phyloP scores from a whole-genome alignment of 192 early-diverging fungal genomes.

The Coemansia interrupta region DNA sequence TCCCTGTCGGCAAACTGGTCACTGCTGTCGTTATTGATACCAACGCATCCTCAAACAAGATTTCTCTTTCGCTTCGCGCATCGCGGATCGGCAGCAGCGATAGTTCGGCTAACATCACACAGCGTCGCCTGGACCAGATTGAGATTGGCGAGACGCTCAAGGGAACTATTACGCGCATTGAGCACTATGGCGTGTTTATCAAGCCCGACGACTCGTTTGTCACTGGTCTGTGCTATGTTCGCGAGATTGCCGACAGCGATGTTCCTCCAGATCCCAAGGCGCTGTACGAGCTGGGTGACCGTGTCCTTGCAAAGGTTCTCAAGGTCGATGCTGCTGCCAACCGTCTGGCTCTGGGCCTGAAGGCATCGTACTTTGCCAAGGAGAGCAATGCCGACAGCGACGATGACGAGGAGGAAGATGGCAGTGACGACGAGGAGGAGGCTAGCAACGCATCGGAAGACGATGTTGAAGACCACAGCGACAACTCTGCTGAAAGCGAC shows the following conservation, averaged over 20 bases:
- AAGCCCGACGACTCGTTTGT: conserved; percentile 70
- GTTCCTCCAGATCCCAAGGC: conserved; percentile 61
- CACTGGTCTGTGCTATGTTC: conserved; percentile 80
- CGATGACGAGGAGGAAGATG: conserved; percentile 24
- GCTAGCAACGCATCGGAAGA: conserved; percentile 20
- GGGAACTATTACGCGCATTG: conserved; percentile 70
- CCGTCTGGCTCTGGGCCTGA: conserved; percentile 72
- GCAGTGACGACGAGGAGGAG: conserved; percentile 35
- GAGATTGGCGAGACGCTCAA: conserved; percentile 70
- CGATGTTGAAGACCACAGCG: conserved; percentile 18
- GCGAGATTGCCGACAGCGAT: conserved; percentile 80
- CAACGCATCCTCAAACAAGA: conserved; percentile 55
- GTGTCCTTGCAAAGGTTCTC: conserved; percentile 76
- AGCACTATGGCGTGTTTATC: conserved; percentile 79
- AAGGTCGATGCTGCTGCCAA: conserved; percentile 68
- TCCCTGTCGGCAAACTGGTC: conserved; percentile 72
- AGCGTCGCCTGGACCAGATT: conserved; percentile 60
- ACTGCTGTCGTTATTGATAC: conserved; percentile 65
- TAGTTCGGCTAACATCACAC: conserved; percentile 18
- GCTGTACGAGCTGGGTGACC: conserved; percentile 79
- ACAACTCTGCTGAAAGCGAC: conserved; percentile 20
- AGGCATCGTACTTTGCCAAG: conserved; percentile 76
- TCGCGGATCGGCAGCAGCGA: conserved; percentile 45
- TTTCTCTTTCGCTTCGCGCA: conserved; percentile 72
- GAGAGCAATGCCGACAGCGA: conserved; percentile 52